phyloP scores from a whole-genome alignment of 148 eudicot genomes.

The Cornus controversa region DNA sequence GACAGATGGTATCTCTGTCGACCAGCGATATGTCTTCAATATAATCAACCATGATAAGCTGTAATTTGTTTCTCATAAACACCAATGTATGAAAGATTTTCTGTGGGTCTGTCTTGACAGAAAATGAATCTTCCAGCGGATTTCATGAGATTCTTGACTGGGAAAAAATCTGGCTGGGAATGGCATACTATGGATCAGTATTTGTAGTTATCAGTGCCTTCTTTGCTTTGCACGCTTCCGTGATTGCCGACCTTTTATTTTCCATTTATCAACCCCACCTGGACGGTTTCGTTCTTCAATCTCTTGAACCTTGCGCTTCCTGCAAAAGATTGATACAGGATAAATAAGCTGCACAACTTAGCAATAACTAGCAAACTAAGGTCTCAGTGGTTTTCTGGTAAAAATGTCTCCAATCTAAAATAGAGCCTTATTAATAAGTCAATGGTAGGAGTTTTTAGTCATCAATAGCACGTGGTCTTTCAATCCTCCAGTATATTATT shows the following conservation, averaged over 20 bases:
- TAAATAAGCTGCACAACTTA: neutral
- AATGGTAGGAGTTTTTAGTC: neutral
- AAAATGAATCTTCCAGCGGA: neutral
- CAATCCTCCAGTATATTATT: neutral
- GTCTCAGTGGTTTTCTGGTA: neutral
- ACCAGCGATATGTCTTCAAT: neutral
- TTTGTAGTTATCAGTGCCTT: conserved; percentile 31
- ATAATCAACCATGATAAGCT: neutral
- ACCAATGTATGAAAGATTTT: too few relatives aligned
- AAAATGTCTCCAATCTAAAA: neutral
- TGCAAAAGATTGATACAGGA: conserved; percentile 18
- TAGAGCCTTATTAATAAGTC: neutral
- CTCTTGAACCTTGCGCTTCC: conserved; percentile 93
- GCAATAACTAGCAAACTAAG: neutral
- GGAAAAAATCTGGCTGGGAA: neutral
- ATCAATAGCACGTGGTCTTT: neutral
- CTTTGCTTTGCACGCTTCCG: conserved; percentile 54
- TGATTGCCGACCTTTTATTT: conserved; percentile 49
- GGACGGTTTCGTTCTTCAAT: conserved; percentile 70
- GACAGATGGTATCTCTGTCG: neutral
- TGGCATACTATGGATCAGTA: neutral
- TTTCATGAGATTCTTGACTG: neutral
- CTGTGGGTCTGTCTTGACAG: neutral
- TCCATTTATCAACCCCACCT: conserved; percentile 74
- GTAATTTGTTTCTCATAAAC: neutral